Evolutionary conservation across 306 rosid genomes (phyloP), one percentile per base, ranked within the genome.

Genomic region (Senna tora): DNA sequence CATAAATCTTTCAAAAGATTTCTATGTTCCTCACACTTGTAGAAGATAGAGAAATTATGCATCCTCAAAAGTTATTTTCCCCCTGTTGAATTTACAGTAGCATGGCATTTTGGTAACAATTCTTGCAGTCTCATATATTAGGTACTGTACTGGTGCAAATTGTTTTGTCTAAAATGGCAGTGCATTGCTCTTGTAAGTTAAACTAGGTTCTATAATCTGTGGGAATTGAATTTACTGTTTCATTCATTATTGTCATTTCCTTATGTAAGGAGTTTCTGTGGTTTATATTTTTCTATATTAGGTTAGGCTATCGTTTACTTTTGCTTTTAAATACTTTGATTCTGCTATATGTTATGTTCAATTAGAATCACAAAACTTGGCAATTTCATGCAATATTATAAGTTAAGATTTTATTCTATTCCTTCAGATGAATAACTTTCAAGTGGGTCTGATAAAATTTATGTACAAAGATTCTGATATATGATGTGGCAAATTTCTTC

Each of bases 31-130:
- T 58, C 22, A 12, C 19, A 52, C 51, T 52, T 21, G 25, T 60
- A 67, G 65, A 65, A 42, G 43, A 73, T 61, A 22, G 22, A 52
- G 59, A 77, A 77, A 47, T 55, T 67, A 61, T 72, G 72, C 17
- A 50, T 41, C 21, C 75, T 25, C 45, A 6, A 14, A 59, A 72
- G 3, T 1, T 25, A 1, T 47, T 33, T n/a, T 65, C 65, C 76
- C 30, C 52, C 12, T 68, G 53, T 69, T 82, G 67, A 69, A 74
- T 57, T 65, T 41, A 16, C 56, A 33, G 52, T 59, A 21, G 38
- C 71, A 59, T 51, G 71, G 30, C 9, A 49, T 46, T 25, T 77
- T 61, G 75, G 17, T 36, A 47, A 13, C 33, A 58, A 22, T 51
- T 21, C 21, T 52, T 52, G 60, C 50, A 57, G n/a, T 36, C 46